These are phyloP conservation scores for Aspergillus niger DNA, from an alignment of 2,329 filamentous ascomycete species.

Conservation along the genomic window DNA sequence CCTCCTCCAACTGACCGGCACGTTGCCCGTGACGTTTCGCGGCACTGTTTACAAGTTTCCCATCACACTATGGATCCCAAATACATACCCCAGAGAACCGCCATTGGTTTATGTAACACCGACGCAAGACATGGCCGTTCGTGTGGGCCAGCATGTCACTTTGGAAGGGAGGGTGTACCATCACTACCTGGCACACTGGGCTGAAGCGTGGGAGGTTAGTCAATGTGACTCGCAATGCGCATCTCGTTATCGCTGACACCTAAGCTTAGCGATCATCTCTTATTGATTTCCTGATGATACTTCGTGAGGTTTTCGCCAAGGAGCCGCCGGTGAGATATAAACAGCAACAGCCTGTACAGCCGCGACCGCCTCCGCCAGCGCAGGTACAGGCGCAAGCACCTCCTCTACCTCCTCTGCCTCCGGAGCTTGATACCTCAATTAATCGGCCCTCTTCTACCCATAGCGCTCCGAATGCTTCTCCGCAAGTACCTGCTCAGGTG, in stretches of 20 bases:
- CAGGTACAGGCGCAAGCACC: constrained; percentile 47
- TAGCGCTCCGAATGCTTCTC: constrained; percentile 10
- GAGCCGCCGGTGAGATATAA: constrained; percentile 87
- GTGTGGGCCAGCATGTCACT: constrained; percentile 92
- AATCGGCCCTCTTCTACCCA: constrained; percentile 37
- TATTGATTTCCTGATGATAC: constrained; percentile 76
- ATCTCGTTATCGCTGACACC: neutral
- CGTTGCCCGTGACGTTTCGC: constrained; percentile 86
- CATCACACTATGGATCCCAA: constrained; percentile 88
- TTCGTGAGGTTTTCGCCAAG: constrained; percentile 87
- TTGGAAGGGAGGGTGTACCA: constrained; percentile 93
- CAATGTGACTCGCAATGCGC: neutral
- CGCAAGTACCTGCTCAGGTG: constrained; percentile 19
- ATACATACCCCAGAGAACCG: constrained; percentile 81
- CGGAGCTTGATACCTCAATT: constrained; percentile 55
- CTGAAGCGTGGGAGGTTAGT: constrained; percentile 85
- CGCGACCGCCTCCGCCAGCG: constrained; percentile 33
- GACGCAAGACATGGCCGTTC: constrained; percentile 81
- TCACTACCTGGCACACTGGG: constrained; percentile 90
- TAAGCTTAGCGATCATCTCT: constrained; percentile 71
- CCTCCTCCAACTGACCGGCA: constrained; percentile 82
- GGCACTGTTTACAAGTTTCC: constrained; percentile 89
- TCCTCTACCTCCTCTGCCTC: constrained; percentile 71
- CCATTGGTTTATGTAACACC: constrained; percentile 89
- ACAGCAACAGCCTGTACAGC: constrained; percentile 45